Conservation (phyloP, 306 rosid species). For the Macrotyloma uniflorum region DNA sequence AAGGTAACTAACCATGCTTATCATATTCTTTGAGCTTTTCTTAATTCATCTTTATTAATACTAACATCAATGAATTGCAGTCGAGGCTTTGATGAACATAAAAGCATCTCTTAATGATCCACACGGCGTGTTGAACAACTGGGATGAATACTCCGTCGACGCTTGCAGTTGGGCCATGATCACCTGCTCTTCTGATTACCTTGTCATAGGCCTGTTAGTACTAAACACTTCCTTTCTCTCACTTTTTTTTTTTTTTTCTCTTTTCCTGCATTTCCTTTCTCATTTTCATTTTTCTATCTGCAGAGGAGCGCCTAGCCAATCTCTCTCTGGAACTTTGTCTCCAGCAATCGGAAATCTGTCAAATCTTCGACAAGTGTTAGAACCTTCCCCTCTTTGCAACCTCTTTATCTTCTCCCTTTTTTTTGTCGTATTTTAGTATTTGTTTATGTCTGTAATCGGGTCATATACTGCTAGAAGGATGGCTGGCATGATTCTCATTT, state of each 20-base stretch:
- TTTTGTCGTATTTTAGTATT: neutral
- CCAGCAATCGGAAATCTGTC: conserved; percentile 76
- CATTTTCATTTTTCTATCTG: neutral
- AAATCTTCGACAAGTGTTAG: conserved; percentile 91
- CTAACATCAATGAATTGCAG: conserved; percentile 41
- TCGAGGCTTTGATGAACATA: conserved; percentile 76
- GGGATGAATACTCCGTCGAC: conserved; percentile 95
- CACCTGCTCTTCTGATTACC: conserved; percentile 78
- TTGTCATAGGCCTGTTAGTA: conserved; percentile 82
- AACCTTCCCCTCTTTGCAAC: neutral
- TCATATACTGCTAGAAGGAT: neutral
- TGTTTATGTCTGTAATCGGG: neutral
- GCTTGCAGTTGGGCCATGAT: conserved; percentile 98
- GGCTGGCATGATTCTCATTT: conserved; percentile 5
- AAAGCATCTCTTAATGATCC: conserved; percentile 66
- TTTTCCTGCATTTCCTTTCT: neutral
- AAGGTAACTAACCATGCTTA: conserved; percentile 48
- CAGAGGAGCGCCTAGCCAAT: conserved; percentile 97
- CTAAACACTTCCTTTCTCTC: neutral
- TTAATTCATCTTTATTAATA: neutral
- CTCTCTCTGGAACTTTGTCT: conserved; percentile 84
- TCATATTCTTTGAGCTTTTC: neutral
- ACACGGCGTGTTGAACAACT: conserved; percentile 73
- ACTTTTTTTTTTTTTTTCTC: no score
- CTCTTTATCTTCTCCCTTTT: neutral